Evolutionary conservation across 2,329 filamentous ascomycete genomes (phyloP), one percentile per base, ranked within the genome.

Genomic region (Xylaria sp.): DNA sequence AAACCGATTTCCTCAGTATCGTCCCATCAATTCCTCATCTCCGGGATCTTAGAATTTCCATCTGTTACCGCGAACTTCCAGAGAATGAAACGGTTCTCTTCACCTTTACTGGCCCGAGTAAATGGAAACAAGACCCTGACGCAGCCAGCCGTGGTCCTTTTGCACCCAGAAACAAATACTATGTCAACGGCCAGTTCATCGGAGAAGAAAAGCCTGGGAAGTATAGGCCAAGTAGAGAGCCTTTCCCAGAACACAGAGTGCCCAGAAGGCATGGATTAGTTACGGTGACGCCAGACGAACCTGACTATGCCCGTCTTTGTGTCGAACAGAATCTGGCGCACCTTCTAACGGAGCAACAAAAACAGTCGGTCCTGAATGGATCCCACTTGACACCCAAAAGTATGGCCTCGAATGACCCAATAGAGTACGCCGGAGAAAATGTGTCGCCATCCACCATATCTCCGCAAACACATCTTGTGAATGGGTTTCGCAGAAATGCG

Each of bases 71-170:
- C 59, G 89, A 91, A 77, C 80, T 89, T 12, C 81, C 87, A 13
- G 86, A 88, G 73, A 80, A 81, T 44, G 85, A 88, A 73, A 79
- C 79, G 6, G 81, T 85, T 69, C 77, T 82, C 23, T 73, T 76
- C n/a, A 80, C 78, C 9, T 86, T 82, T 77, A 79, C 77, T 54
- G 76, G 80, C 7, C 79, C 81, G 3, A 80, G 82, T 64, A 90
- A 89, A 76, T 91, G 87, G 87, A 89, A 85, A 76, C 80, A 82
- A 63, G 89, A 91, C 72, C 87, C 88, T 1, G 86, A 86, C 66
- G 82, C 82, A 0, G 82, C 83, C 63, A 83, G 83, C n/a, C 84
- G 82, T 67, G 80, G 84, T 52, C 83, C 82, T 3, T 89, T 88
- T 75, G 85, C 86, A 4, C 89, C 89, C 1, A 81, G 86, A 67